Base-by-base conservation (phyloP, 176 grass and related monocot genomes). In the Musa beccarii region DNA sequence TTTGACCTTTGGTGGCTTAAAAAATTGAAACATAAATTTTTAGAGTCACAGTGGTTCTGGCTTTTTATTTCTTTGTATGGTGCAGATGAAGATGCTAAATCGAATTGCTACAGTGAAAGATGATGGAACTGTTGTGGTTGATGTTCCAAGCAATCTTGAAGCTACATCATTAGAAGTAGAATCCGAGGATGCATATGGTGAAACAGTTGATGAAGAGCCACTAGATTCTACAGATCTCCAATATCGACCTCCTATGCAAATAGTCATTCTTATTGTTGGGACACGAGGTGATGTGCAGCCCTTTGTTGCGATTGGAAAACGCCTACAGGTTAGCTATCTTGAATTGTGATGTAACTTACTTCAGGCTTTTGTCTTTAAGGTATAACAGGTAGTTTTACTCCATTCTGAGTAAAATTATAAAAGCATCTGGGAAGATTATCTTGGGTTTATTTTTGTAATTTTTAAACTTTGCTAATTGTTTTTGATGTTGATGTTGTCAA, bases 231-330 rank as follows among this genome's bases (percentile, higher is more conserved):
- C 76, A 71, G 95, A 94, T 79, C 79, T 87, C 80, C 86, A 84
- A n/a, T 84, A 87, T 72, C 89, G 61, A 72, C 90, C 91, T 66
- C 91, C 95, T 54, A 93, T 99, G 85, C 77, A 99, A 64, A 94
- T 99, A 75, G 91, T 88, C 53, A 92, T 99, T 69, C 88, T 99
- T 87, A 94, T 99, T 77, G 95, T 99, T 72, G 95, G 95, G 69
- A 99, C 95, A 71, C 86, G 95, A 86, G 95, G 91, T 72, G 95
- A 99, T 81, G 95, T 99, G 28, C 95, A 99, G 15, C 91, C 95
- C 72, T 99, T 99, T 85, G 79, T 99, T 83, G 95, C 95, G 72
- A 99, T 99, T 79, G 95, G 86, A 56, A 99, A 99, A 71, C 65
- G 88, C 53, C 88, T 99, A 74, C 90, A 99, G 91, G 95, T 94